Base-by-base conservation (phyloP, 1,139 yeast genomes). In the Entelexis paramagnoliae region DNA sequence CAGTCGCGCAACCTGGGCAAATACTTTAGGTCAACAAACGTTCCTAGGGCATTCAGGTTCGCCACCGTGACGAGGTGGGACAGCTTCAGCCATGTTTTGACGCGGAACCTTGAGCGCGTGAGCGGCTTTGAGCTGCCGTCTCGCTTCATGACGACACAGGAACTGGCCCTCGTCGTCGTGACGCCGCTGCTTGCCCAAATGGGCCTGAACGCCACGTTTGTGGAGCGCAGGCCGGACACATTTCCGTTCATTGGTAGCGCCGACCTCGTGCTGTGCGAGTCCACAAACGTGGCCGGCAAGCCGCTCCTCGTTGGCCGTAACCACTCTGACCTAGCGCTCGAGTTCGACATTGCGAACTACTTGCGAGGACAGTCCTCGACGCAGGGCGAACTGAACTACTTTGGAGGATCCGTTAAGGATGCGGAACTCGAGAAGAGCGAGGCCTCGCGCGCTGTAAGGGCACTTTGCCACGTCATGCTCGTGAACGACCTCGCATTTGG, bases 401-500 rank as follows among this genome's bases (percentile, higher is more conserved):
- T 42, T 29, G 46, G 36, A 4, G 46, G 30, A 4, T 19, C 29
- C 7, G 14, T 32, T 29, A 29, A 13, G 28, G 47, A 44, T n/a
- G 29, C 17, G 2, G 40, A 44, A 40, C 17, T 3, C 10, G 33
- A 5, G 14, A 44, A 38, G 11, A 6, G 6, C 5, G 47, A 51
- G 51, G 35, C 61, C 59, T 17, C 32, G 16, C 19, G n/a, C 9
- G 42, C 49, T 7, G 9, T 55, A 4, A 58, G 50, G 29, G 52
- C 56, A 22, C 49, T 58, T 4, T 52, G 50, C 45, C 51, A 52
- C 44, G 54, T 55, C 24, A 58, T 64, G 63, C 51, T 57, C 9
- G 39, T 62, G 13, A 63, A 64, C 46, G 49, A 57, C 35, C 46
- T 63, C n/a, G 51, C 59, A 9, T 59, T 58, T 38, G 66, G 65